Percentiles rank a stretch among this genome's conserved stretches.
These are phyloP conservation scores for Mycena floridula DNA, from an alignment of 768 basidiomycete species.

Conservation along the genomic window DNA sequence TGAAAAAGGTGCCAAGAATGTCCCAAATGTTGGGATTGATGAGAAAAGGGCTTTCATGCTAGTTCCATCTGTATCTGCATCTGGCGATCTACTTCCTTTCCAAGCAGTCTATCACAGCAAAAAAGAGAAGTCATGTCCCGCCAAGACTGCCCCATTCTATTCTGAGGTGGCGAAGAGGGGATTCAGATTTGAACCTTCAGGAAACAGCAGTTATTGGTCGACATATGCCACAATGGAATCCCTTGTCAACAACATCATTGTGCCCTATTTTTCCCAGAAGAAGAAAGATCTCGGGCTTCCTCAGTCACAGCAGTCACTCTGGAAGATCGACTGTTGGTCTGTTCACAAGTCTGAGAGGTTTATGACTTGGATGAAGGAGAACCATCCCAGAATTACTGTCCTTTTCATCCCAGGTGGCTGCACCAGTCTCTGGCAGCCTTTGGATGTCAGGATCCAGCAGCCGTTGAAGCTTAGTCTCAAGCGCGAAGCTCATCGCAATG, in stretches of 20 bases:
- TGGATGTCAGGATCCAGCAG: slow-evolving; percentile 28
- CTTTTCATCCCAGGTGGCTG: slow-evolving; percentile 25
- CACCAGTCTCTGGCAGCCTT: slow-evolving; percentile 22
- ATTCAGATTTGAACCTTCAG: no score
- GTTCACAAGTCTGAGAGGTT: slow-evolving; percentile 31
- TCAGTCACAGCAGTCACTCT: slow-evolving; percentile 8
- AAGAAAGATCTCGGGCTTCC: not conserved
- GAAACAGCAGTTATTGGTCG: no score
- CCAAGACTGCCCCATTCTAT: no score
- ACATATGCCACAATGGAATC: no score
- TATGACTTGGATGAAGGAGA: slow-evolving; percentile 23
- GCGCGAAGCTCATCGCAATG: slow-evolving; percentile 13
- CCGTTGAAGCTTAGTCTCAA: slow-evolving; percentile 16
- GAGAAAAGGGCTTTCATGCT: slow-evolving; percentile 28
- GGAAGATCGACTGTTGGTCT: slow-evolving; percentile 28
- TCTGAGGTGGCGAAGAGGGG: no score
- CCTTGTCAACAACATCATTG: no score
- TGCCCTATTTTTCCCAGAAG: not conserved
- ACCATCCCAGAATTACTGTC: slow-evolving; percentile 24
- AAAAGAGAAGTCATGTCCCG: no score
- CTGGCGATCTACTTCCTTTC: slow-evolving; percentile 19
- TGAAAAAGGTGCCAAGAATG: slow-evolving; percentile 18
- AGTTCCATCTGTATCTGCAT: slow-evolving; percentile 12
- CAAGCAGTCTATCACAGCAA: slow-evolving; percentile 12
- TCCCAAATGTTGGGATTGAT: slow-evolving; percentile 15